These are phyloP conservation scores for Articulospora tetracladia DNA, from an alignment of 495 filamentous ascomycete species.

Conservation along the genomic window DNA sequence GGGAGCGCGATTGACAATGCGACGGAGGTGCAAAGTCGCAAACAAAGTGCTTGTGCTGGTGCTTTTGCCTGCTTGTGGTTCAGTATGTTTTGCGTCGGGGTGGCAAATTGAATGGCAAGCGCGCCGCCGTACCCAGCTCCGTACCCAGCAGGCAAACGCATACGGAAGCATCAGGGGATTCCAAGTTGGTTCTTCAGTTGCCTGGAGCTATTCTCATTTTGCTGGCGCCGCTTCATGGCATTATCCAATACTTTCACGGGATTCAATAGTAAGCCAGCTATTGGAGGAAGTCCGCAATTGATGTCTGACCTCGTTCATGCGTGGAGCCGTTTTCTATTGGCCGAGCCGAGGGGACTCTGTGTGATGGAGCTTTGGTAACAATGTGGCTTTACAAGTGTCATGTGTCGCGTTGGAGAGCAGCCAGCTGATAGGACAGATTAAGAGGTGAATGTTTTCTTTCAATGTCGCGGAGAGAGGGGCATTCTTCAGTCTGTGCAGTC, in stretches of 20 bases:
- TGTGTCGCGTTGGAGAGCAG: neutral
- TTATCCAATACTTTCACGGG: neutral
- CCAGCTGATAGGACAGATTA: neutral
- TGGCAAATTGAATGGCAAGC: neutral
- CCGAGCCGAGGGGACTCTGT: neutral
- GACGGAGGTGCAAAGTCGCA: no score
- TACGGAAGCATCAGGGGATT: neutral
- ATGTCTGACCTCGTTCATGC: neutral
- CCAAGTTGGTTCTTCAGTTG: neutral
- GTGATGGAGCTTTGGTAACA: neutral
- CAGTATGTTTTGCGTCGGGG: no score
- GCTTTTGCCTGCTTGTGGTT: no score
- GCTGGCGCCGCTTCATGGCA: neutral
- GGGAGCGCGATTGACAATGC: no score
- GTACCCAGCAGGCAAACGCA: neutral
- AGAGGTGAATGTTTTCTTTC: no score
- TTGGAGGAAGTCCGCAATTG: neutral
- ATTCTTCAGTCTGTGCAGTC: no score
- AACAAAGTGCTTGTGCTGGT: neutral
- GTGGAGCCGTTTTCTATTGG: neutral
- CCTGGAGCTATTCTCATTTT: neutral
- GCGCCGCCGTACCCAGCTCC: neutral
- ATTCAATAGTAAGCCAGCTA: neutral
- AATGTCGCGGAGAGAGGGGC: no score
- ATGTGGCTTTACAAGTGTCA: neutral